Base-by-base conservation (phyloP, 768 basidiomycete species). In the Kwoniella sp. region DNA sequence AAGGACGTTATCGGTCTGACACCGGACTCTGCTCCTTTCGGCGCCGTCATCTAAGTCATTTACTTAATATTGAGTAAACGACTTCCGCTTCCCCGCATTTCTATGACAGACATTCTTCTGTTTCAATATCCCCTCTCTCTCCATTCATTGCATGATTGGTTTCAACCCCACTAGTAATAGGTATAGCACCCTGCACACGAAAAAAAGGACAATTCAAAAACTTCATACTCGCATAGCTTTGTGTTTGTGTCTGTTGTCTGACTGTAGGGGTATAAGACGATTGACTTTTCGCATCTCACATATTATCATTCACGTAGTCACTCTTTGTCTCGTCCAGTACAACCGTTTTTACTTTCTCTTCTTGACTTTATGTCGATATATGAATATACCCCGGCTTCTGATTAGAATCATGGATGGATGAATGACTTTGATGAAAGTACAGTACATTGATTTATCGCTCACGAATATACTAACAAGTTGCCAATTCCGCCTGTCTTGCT, bases 1-100 rank as follows among this genome's bases (percentile, higher is more conserved):
- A 86, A 85, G 74, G 84, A 90, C 67, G 83, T 80, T 65, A 73
- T 91, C 73, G 83, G 84, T 70, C 79, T 88, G 17, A 76, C 68
- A 15, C 77, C 77, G 2, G 55, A 55, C 29, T 33, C 47, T 19
- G 65, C 67, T n/a, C 73, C 76, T 24, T 77, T 79, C 64, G 73
- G 68, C n/a, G 69, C 58, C 15, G 70, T 68, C 40, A 73, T 77
- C 58, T 77, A 77, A 64, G 8, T 3, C n/a, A n/a, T n/a, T n/a
- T n/a, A n/a, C n/a, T n/a, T n/a, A n/a, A n/a, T n/a, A n/a, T n/a
- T n/a, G n/a, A n/a, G n/a, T n/a, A n/a, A n/a, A n/a, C n/a, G n/a
- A n/a, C 33, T 33, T 33, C 13, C 13, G 33, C 21, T 7, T 24
- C 12, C 21, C 46, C 22, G 22, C 46, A n/a, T 47, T 51, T 25